Base-by-base conservation (phyloP, 495 filamentous ascomycete species). In the Penicillium tannophilum region DNA sequence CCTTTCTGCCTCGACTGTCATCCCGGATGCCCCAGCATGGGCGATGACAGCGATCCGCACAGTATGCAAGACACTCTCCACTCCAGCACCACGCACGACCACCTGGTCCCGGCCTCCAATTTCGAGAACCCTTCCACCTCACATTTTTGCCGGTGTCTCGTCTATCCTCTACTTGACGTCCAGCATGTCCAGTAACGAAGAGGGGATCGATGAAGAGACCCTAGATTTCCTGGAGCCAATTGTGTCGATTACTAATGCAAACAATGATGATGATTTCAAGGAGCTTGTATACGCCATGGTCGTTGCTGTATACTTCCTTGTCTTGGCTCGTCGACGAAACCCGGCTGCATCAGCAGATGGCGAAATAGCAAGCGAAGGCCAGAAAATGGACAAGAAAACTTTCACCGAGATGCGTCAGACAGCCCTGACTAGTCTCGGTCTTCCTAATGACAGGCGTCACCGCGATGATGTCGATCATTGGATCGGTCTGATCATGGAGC, bases 221-320 rank as follows among this genome's bases (percentile, higher is more conserved):
- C 51, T 69, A 20, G 72, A 75, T 11, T 77, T 76, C 52, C 36
- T 75, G 24, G 76, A 77, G 12, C 72, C 74, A 4, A 63, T 80
- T 20, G 66, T 70, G 12, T 65, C 63, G 2, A 70, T 66, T 6
- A 53, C 54, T 11, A 67, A 71, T 12, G 54, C 55, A 5, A 70
- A 72, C 11, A 72, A 69, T 12, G 71, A 75, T 23, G 69, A 77
- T 26, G 71, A 75, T 26, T 79, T 71, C 62, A 76, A 76, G 53
- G 77, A 80, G 42, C 58, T 76, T 11, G 62, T 79, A 2, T 68
- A 72, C 24, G 71, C 76, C 0, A 63, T 79, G 35, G 71, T 90
- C n/a, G 86, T 89, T 0, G 87, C 87, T 0, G 69, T 94, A 1
- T 88, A 85, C 60, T 86, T 91, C 60, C 84, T 88, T 52, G 79